Evolutionary conservation across 305 asterid genomes (phyloP), one percentile per base, ranked within the genome.

Genomic region (Plantago coronopus): DNA sequence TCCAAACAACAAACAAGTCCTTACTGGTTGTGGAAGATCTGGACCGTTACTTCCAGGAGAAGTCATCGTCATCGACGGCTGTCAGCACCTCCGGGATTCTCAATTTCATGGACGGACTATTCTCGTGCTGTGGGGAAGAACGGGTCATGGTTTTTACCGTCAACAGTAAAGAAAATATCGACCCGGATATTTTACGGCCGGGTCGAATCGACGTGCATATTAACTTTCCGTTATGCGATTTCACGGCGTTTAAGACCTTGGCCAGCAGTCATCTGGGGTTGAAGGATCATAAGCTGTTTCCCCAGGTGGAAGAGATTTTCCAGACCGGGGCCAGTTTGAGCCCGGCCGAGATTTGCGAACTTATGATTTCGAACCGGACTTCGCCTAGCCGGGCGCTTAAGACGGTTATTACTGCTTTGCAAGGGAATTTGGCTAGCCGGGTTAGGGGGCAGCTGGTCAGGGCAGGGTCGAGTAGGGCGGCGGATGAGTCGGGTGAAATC

Each of bases 61-160:
- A 82, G 0, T 7, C 12, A 34, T 27, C 31, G 5, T 27, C 31
- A 66, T 65, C 85, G 57, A 67, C 88, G 66, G 75, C 75, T 40
- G 77, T 80, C 62, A 84, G 90, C 75, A 7, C 71, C 9, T 73
- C 96, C 2, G 98, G 96, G n/a, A 72, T 91, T 18, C 78, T 84
- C 1, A 88, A 88, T 56, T 91, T 88, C 76, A 88, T 91, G 98
- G 98, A 91, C 72, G 98, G 98, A 40, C 61, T 91, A 55, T 71
- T 84, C 67, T 91, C 95, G 61, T 75, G 88, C 76, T 84, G 94
- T 78, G 95, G 95, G 1, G 96, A 88, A 25, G 98, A 88, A 60
- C 68, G 95, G 1, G 77, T 88, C 34, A 88, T 88, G 95, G 82
- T 88, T 0, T 86, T 82, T 70, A 88, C 96, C n/a, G 72, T 84